Evolutionary conservation across 1,284 basidiomycete genomes (phyloP), one percentile per base, ranked within the genome.

Genomic region (Naganishia cerealis): DNA sequence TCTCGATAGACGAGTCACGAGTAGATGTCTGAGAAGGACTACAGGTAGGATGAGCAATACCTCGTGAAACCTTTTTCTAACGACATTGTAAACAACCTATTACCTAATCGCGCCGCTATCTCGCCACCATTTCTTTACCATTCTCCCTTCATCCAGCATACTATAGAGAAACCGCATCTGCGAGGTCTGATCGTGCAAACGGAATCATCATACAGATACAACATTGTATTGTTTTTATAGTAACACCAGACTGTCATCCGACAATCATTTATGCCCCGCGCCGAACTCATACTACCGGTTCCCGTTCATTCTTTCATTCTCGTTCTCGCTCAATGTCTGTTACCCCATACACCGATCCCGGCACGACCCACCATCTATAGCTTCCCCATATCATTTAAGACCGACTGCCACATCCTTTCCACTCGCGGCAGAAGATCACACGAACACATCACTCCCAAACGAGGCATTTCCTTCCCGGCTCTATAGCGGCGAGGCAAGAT

Each of bases 401-500:
- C 46, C n/a, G 9, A 21, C 46, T 24, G 21, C 24, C 21, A 50
- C 21, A 7, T 8, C n/a, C 13, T 21, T 55, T 55, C 53, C 53
- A 29, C 53, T 55, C 16, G 2, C 15, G 15, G 10, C n/a, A 36
- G 26, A 57, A 18, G 21, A 46, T 62, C 52, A 72, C 24, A 52
- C 71, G 54, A 59, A 73, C 1, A 74, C 72, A 57, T 74, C 70
- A 56, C 73, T 71, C 7, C 72, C 73, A 26, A 73, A 86, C 13
- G 80, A 82, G 65, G 81, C 76, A 71, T 83, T 83, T 3, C 86
- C 86, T 75, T 87, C 86, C n/a, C 87, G 80, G 38, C 82, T 83
- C 73, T 87, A 86, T 0, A 26, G 18, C 85, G 84, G 65, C 87
- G 78, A 71, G 87, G 85, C 73, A 87, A 85, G 73, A 86, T 86